These are phyloP conservation scores for Tulasnella sp. DNA, from an alignment of 768 basidiomycete species.

Conservation along the genomic window DNA sequence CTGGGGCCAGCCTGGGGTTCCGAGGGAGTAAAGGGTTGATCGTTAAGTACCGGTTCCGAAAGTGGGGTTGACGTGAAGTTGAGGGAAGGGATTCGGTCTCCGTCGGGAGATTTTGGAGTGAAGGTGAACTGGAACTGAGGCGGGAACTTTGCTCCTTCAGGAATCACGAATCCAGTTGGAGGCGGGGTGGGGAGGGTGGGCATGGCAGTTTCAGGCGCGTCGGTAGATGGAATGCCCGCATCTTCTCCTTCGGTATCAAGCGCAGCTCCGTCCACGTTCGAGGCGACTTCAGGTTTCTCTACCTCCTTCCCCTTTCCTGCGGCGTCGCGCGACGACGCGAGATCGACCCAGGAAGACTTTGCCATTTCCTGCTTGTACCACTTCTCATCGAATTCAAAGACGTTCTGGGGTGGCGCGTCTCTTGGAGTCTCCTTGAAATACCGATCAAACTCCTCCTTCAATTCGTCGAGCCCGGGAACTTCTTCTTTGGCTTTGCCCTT, in stretches of 20 bases:
- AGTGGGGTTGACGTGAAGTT: neutral
- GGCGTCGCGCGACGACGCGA: neutral
- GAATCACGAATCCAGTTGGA: neutral
- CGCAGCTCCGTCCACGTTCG: neutral
- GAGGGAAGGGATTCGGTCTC: neutral
- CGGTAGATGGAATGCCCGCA: neutral
- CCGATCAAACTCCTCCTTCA: neutral
- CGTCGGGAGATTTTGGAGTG: neutral
- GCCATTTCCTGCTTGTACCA: conserved; percentile 1
- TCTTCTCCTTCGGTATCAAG: neutral
- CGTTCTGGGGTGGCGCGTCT: neutral
- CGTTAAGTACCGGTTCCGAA: neutral
- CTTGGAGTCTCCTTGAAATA: conserved; percentile 11
- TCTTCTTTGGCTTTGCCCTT: neutral
- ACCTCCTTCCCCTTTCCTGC: neutral
- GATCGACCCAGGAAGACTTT: neutral
- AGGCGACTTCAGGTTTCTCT: neutral
- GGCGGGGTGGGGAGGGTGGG: neutral
- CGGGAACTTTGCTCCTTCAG: neutral
- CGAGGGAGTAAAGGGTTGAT: neutral
- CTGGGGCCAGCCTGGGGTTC: conserved; percentile 16
- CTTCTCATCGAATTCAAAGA: conserved; percentile 1
- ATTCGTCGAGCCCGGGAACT: neutral
- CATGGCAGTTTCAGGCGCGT: neutral
- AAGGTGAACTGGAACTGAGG: conserved; percentile 1